A percentile compares a stretch with the other conserved stretches of the same genome.
Evolutionary conservation across 1,284 basidiomycete species (phyloP).

Genomic region (Ceratobasidium sp.): DNA sequence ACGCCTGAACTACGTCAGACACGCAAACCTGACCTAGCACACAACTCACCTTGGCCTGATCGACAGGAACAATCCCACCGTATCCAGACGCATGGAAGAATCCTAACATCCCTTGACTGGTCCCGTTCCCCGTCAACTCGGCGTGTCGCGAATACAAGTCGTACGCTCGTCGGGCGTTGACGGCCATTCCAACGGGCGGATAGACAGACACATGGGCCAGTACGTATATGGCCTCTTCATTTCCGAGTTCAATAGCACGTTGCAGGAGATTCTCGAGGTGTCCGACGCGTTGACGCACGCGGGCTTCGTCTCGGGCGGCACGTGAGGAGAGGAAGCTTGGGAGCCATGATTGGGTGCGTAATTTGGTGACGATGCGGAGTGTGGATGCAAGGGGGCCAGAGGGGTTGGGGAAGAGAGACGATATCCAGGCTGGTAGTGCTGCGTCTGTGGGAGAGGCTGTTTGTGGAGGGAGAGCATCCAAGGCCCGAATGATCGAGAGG

Average conservation of each 20-base stretch:
- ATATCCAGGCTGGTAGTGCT: conserved; percentile 55
- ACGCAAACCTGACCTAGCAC: conserved; percentile 55
- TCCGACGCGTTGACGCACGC: conserved; percentile 31
- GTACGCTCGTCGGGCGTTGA: conserved; percentile 66
- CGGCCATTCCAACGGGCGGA: conserved; percentile 52
- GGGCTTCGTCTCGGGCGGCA: conserved; percentile 39
- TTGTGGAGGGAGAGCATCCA: conserved; percentile 24
- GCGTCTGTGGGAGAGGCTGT: conserved; percentile 5
- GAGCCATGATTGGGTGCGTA: conserved; percentile 61
- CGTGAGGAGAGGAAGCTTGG: conserved; percentile 53
- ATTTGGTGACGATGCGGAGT: conserved; percentile 66
- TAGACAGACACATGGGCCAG: conserved; percentile 69
- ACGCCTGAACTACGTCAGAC: conserved; percentile 60
- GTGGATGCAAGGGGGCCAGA: conserved; percentile 68
- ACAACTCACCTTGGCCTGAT: conserved; percentile 56
- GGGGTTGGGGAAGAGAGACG: conserved; percentile 66
- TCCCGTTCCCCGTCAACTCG: conserved; percentile 72
- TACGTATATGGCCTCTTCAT: conserved; percentile 74
- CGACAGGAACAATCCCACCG: conserved; percentile 57
- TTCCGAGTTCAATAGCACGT: conserved; percentile 79
- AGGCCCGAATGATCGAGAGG: conserved; percentile 26
- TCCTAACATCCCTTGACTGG: conserved; percentile 81
- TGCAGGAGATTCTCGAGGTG: conserved; percentile 70
- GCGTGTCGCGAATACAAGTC: conserved; percentile 68
- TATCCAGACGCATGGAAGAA: conserved; percentile 91